Percentiles rank a stretch among this genome's conserved stretches.
Conservation (phyloP, 2,329 filamentous ascomycete genomes). For the Pseudogymnoascus sp. region DNA sequence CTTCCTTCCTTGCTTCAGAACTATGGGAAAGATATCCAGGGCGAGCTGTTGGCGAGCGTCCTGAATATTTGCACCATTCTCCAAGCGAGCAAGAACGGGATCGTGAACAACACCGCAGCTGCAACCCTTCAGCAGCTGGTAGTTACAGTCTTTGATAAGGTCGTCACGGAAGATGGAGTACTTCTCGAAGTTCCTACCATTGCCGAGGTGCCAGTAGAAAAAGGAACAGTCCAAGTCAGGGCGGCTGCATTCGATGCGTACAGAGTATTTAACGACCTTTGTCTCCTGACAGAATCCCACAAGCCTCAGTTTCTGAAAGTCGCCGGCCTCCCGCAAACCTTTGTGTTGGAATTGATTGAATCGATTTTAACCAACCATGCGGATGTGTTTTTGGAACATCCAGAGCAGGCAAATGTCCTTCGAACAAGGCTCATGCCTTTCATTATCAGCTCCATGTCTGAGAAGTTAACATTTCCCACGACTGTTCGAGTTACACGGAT, state of each 20-base stretch:
- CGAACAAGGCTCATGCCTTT: constrained; percentile 74
- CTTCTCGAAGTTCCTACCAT: constrained; percentile 46
- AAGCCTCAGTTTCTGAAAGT: constrained; percentile 75
- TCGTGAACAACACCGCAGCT: constrained; percentile 90
- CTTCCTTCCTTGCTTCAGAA: constrained; percentile 85
- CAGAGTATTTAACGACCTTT: constrained; percentile 80
- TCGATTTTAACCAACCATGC: constrained; percentile 80
- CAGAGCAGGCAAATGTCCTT: constrained; percentile 73
- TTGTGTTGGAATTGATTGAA: constrained; percentile 86
- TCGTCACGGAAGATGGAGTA: constrained; percentile 65
- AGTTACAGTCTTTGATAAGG: constrained; percentile 87
- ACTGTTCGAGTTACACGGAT: constrained; percentile 78
- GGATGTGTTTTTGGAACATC: constrained; percentile 67
- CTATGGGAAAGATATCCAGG: constrained; percentile 72
- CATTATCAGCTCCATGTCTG: constrained; percentile 67
- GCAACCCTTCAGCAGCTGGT: constrained; percentile 95
- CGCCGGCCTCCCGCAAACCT: constrained; percentile 67
- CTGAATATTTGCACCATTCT: constrained; percentile 88
- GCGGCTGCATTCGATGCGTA: constrained; percentile 80
- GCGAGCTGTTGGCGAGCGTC: constrained; percentile 70
- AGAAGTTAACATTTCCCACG: constrained; percentile 69
- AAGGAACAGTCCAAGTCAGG: constrained; percentile 57
- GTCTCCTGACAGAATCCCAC: constrained; percentile 76
- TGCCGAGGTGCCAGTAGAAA: constrained; percentile 58
- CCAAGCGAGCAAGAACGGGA: constrained; percentile 83